Evolutionary conservation across 306 rosid genomes (phyloP).

Genomic region (Hippophae rhamnoides): DNA sequence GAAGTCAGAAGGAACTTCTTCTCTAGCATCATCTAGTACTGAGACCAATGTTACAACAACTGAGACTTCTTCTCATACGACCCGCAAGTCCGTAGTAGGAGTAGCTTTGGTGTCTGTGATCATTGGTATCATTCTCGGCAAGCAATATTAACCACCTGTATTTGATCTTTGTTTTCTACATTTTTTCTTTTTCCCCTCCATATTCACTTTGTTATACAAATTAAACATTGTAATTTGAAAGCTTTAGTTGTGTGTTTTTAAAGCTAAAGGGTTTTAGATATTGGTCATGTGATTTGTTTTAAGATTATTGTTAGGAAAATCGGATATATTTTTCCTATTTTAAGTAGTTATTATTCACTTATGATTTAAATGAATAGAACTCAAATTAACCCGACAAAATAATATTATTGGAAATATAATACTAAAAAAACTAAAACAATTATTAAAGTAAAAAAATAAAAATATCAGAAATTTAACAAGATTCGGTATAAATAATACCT

Average conservation of each 20-base stretch:
- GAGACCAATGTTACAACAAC: constrained; percentile 29
- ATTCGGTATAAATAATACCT: too few relatives aligned
- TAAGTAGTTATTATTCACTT: too few relatives aligned
- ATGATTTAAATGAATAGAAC: too few relatives aligned
- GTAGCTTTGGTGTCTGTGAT: constrained; percentile 68
- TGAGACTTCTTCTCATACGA: constrained; percentile 39
- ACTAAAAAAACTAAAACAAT: too few relatives aligned
- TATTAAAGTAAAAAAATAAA: too few relatives aligned
- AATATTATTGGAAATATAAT: too few relatives aligned
- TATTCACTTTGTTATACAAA: constrained; percentile 11
- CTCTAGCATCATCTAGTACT: constrained; percentile 44
- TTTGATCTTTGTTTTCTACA: not conserved
- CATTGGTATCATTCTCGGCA: constrained; percentile 78
- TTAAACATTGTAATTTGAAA: constrained; percentile 26
- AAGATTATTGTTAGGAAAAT: too few relatives aligned
- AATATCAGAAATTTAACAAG: too few relatives aligned
- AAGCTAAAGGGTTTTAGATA: constrained; percentile 8
- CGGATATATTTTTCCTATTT: too few relatives aligned
- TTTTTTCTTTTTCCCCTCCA: constrained; percentile 7
- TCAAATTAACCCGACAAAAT: too few relatives aligned
- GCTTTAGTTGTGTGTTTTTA: constrained; percentile 42
- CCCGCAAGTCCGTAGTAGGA: constrained; percentile 48
- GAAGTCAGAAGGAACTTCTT: constrained; percentile 49
- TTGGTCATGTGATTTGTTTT: too few relatives aligned
- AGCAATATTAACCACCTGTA: constrained; percentile 42